Base-by-base conservation (phyloP, 2,329 filamentous ascomycete species). In the Zelopaecilomyces penicillatus region DNA sequence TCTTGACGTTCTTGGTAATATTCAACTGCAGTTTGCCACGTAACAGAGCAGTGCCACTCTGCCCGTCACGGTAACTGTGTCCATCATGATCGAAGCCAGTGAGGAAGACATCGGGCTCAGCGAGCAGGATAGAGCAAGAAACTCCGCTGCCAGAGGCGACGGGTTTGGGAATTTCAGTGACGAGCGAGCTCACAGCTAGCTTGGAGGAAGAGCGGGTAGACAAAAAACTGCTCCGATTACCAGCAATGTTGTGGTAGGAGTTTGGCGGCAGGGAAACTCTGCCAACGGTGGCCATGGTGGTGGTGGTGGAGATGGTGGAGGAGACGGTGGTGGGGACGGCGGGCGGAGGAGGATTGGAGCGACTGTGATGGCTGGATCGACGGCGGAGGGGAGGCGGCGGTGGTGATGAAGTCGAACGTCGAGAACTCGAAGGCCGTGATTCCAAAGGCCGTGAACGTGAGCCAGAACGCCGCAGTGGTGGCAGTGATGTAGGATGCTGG, bases 1-100 rank as follows among this genome's bases (percentile, higher is more conserved):
- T 82, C 66, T 98, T 98, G 39, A 89, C 81, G 52, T 87, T 85
- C 61, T 97, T 97, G 38, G 85, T 83, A 9, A 97, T 78, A 48
- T 83, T 83, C 34, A 98, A 63, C 56, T 87, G 83, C 45, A 98
- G 65, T 52, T 82, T 89, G 12, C 93, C 93, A 45, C 93, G 78
- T 10, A 98, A 73, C 59, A 98, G 83, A 1, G 90, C 86, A 5
- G 88, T 91, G 80, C 87, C 47, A 80, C 87, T 44, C 61, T 69
- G 54, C 3, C 76, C 74, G 8, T 80, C 75, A 38, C 58, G 61
- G 33, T 61, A 54, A 6, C 65, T 61, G 54, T 76, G 73, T 39
- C 83, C 78, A 46, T 82, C 75, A 53, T 87, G 83, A 46, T 89
- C 84, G 56, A 91, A 89, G 0, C 87, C 87, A 29, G 83, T 81